Evolutionary conservation across 805 yeast genomes (phyloP).

Genomic region (Metschnikowia kunwiensis): DNA sequence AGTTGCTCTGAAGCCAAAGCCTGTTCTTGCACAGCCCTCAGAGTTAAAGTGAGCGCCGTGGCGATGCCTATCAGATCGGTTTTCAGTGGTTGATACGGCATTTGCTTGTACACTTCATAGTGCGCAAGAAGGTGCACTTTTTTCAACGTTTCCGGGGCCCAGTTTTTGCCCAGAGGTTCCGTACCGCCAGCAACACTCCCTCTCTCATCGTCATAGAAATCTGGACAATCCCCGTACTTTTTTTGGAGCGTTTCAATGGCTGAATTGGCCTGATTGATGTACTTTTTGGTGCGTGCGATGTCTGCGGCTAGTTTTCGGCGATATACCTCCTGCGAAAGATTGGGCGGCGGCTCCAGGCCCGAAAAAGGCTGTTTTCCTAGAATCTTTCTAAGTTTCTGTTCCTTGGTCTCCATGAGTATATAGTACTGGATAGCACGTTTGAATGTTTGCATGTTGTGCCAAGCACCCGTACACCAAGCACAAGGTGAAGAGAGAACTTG

Average conservation of each 20-base stretch:
- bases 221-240: conserved; percentile 6
- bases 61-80: conserved; percentile 23
- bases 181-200: background rate
- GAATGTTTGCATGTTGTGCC: too few relatives aligned
- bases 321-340: conserved; percentile 14
- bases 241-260: conserved; percentile 12
- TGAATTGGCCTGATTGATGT: conserved; percentile 15
- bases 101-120: conserved; percentile 13
- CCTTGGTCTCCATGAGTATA: conserved; percentile 9
- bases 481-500: too few relatives aligned
- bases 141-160: conserved; percentile 7
- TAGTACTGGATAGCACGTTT: too few relatives aligned
- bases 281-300: conserved; percentile 15
- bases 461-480: conserved; percentile 13
- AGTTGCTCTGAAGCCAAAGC: conserved; percentile 6
- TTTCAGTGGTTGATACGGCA: conserved; percentile 18
- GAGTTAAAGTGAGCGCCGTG: conserved; percentile 16
- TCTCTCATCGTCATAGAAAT: background rate
- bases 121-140: conserved; percentile 16
- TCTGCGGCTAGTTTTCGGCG: conserved; percentile 13
- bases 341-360: conserved; percentile 1
- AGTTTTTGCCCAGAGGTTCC: conserved; percentile 1
- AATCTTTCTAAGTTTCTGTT: background rate
- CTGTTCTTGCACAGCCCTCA: conserved; percentile 15
- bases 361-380: background rate